These are phyloP conservation scores for Earliella scabrosa DNA, from an alignment of 1,284 basidiomycete genomes.

Conservation along the genomic window DNA sequence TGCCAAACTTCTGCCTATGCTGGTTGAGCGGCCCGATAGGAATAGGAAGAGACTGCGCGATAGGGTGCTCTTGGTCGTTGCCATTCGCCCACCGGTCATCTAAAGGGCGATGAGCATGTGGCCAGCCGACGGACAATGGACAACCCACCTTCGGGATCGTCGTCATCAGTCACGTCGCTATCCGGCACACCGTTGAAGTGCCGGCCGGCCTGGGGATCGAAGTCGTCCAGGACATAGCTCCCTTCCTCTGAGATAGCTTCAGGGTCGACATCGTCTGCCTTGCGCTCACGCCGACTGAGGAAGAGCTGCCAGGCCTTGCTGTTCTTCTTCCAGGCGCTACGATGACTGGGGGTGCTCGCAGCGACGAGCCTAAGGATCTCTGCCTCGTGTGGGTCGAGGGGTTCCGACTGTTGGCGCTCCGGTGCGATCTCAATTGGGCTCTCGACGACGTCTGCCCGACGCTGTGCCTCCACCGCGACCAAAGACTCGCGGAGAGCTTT, in stretches of 20 bases:
- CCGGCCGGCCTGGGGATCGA: conserved; percentile 11
- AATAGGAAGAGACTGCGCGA: conserved; percentile 63
- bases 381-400: conserved; percentile 50
- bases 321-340: conserved; percentile 67
- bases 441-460: conserved; percentile 8
- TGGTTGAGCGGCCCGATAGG: conserved; percentile 50
- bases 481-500: conserved; percentile 28
- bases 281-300: conserved; percentile 46
- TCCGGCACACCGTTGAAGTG: conserved; percentile 35
- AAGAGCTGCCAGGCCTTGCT: conserved; percentile 69
- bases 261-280: conserved; percentile 36
- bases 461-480: conserved; percentile 11
- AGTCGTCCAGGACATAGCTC: conserved; percentile 25
- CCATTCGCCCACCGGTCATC: conserved; percentile 19
- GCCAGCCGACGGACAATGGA: neutral
- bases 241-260: conserved; percentile 53
- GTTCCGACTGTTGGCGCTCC: conserved; percentile 4
- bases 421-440: conserved; percentile 13
- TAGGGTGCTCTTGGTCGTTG: conserved; percentile 14
- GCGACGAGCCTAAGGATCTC: conserved; percentile 65
- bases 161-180: conserved; percentile 32
- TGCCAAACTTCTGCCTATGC: conserved; percentile 39
- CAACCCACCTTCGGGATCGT: conserved; percentile 24
- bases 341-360: conserved; percentile 70
- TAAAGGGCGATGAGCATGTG: neutral